Conservation (phyloP, 768 basidiomycete genomes). For the Psilocybe tampanensis region DNA sequence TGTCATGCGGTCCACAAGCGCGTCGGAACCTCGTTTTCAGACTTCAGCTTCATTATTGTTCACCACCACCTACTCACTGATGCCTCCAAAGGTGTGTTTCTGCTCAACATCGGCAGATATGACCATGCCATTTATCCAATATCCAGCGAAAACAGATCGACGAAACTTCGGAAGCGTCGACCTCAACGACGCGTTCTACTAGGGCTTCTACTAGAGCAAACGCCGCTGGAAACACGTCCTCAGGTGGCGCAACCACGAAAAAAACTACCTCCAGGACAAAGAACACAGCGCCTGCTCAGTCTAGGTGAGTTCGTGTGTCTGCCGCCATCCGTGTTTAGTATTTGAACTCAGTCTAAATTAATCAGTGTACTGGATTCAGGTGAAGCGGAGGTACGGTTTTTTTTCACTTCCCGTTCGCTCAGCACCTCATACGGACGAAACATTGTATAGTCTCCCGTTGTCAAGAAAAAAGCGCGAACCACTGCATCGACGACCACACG, state of each 20-base stretch:
- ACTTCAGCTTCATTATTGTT: too few species aligned
- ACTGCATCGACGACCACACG: conserved; percentile 11
- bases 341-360: background rate
- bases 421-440: background rate
- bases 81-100: conserved; percentile 40
- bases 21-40: conserved; percentile 18
- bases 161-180: conserved; percentile 34
- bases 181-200: conserved; percentile 35
- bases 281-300: background rate
- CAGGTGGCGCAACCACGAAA: conserved; percentile 3
- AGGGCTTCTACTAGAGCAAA: conserved; percentile 25
- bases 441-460: conserved; percentile 25
- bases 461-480: conserved; percentile 29
- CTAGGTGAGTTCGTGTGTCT: background rate
- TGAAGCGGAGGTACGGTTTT: conserved; percentile 15
- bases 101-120: background rate
- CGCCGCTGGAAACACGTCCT: conserved; percentile 17
- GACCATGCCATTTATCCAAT: background rate
- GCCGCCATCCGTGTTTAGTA: background rate
- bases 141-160: conserved; percentile 62
- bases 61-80: conserved; percentile 13
- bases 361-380: conserved; percentile 14
- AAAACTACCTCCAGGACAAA: background rate
- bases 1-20: conserved; percentile 31
- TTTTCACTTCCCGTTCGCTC: background rate